Percentiles rank a stretch among this genome's conserved stretches.
Conservation (phyloP, 495 filamentous ascomycete genomes). For the Penicillium cinerascens region DNA sequence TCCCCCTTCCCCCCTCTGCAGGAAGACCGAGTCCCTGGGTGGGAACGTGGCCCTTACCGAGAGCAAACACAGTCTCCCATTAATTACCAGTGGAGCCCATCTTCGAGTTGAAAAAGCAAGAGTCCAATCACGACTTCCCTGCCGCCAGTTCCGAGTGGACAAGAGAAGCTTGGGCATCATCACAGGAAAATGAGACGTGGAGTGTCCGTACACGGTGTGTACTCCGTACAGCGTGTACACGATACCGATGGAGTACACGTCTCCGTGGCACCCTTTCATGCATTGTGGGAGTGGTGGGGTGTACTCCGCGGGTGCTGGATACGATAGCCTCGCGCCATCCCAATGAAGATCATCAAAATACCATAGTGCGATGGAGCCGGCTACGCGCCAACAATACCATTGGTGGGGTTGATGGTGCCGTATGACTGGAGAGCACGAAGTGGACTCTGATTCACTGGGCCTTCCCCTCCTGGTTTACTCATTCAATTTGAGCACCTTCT, state of each 20-base stretch:
- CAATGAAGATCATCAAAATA: background rate
- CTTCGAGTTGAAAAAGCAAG: slow-evolving; percentile 2
- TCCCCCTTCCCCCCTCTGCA: background rate
- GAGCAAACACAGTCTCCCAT: slow-evolving; percentile 6
- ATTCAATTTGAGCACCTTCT: background rate
- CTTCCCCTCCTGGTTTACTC: background rate
- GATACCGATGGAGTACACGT: slow-evolving; percentile 5
- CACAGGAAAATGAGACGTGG: slow-evolving; percentile 5
- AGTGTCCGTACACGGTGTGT: background rate
- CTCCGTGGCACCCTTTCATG: background rate
- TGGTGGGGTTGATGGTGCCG: background rate
- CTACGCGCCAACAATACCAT: slow-evolving; percentile 18
- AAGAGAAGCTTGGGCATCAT: slow-evolving; percentile 25
- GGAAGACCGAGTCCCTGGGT: background rate
- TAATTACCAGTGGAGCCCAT: slow-evolving; percentile 9
- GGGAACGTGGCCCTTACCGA: slow-evolving; percentile 24
- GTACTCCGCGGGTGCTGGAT: slow-evolving; percentile 8
- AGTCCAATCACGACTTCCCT: background rate
- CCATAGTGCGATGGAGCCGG: slow-evolving; percentile 18
- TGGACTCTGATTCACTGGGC: slow-evolving; percentile 9
- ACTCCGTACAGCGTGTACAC: slow-evolving; percentile 7
- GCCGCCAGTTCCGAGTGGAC: slow-evolving; percentile 1
- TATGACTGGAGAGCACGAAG: slow-evolving; percentile 1
- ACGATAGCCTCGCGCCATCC: background rate
- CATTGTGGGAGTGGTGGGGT: background rate